These are phyloP conservation scores for Cryptosporidium tyzzeri DNA, from an alignment of 169 alveolate species.

Conservation along the genomic window DNA sequence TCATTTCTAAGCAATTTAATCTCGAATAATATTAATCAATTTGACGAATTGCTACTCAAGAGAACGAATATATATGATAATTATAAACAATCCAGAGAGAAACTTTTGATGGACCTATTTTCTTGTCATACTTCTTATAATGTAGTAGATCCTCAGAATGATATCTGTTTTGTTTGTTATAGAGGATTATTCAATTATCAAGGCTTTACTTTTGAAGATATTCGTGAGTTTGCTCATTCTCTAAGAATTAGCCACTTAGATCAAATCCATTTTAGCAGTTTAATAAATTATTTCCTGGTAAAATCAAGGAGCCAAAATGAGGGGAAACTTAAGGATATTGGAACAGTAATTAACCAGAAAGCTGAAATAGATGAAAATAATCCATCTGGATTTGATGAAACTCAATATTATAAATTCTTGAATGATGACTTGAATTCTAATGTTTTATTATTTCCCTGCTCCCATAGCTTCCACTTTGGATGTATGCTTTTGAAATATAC, in stretches of 20 bases:
- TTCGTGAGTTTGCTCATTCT: constrained; percentile 18
- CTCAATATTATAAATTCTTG: constrained; percentile 19
- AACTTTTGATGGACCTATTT: constrained; percentile 31
- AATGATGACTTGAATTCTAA: constrained; percentile 36
- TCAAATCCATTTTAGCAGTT: constrained; percentile 10
- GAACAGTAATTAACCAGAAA: neutral
- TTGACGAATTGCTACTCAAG: constrained; percentile 46
- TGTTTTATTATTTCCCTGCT: constrained; percentile 54
- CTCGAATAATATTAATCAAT: constrained; percentile 16
- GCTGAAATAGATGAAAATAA: neutral
- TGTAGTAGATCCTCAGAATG: constrained; percentile 33
- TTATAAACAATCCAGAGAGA: constrained; percentile 27
- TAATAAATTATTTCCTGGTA: constrained; percentile 20
- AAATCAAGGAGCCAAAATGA: neutral
- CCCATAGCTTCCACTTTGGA: constrained; percentile 69
- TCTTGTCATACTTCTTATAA: constrained; percentile 33
- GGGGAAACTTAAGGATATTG: neutral
- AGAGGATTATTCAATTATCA: constrained; percentile 13
- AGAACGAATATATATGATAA: constrained; percentile 38
- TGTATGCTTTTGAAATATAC: constrained; percentile 40
- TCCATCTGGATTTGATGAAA: constrained; percentile 1
- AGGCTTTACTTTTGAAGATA: constrained; percentile 31
- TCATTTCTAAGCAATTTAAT: constrained; percentile 20
- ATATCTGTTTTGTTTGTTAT: constrained; percentile 43
- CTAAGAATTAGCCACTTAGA: constrained; percentile 27